phyloP scores from a whole-genome alignment of 257 asterid genomes.

The Solanum pimpinellifolium region DNA sequence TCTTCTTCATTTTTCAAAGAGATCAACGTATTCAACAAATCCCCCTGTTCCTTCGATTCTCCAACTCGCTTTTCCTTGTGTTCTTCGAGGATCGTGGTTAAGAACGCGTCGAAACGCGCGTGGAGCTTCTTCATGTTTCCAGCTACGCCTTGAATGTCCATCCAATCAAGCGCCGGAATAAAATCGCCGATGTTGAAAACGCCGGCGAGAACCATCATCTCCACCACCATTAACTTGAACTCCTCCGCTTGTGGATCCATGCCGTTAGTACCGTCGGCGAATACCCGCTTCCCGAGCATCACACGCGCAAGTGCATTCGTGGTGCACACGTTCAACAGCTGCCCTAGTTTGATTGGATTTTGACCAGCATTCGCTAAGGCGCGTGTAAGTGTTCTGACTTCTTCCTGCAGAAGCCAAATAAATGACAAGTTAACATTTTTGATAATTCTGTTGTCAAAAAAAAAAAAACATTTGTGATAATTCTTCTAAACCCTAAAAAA shows the following conservation, averaged over 20 bases:
- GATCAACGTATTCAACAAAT: slow-evolving; percentile 45
- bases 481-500: not conserved
- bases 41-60: slow-evolving; percentile 7
- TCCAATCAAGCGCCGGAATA: slow-evolving; percentile 54
- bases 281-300: slow-evolving; percentile 61
- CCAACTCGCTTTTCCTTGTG: slow-evolving; percentile 19
- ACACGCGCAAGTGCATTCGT: slow-evolving; percentile 70
- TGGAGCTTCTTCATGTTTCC: slow-evolving; percentile 79
- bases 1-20: slow-evolving; percentile 38
- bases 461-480: not conserved
- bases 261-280: slow-evolving; percentile 37
- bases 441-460: not conserved
- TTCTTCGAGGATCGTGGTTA: slow-evolving; percentile 42
- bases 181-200: slow-evolving; percentile 82
- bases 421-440: not conserved
- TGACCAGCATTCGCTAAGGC: slow-evolving; percentile 33
- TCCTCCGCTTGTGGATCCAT: slow-evolving; percentile 65
- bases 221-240: slow-evolving; percentile 77
- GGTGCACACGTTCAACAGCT: slow-evolving; percentile 51
- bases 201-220: slow-evolving; percentile 71
- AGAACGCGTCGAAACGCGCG: slow-evolving; percentile 55
- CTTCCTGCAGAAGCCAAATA: slow-evolving; percentile 35
- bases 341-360: slow-evolving; percentile 30
- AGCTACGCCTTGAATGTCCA: slow-evolving; percentile 71
- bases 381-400: slow-evolving; percentile 35